Conservation (phyloP, 202 grass and related monocot genomes). For the Saccharum hybrid region DNA sequence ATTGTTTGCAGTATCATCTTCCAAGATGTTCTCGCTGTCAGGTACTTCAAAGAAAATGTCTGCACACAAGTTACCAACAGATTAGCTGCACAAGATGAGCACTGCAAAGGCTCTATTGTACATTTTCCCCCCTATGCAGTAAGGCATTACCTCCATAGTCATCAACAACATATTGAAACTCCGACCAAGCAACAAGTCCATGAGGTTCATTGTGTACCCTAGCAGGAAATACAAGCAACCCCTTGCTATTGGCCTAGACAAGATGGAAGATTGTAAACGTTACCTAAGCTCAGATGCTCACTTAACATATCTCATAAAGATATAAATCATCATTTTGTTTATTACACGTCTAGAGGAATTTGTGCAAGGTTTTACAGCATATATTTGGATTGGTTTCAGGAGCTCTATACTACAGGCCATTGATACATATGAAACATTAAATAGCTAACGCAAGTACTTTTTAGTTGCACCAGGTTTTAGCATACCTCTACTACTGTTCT, state of each 20-base stretch:
- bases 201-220: constrained; percentile 91
- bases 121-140: neutral
- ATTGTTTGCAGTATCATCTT: constrained; percentile 69
- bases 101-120: constrained; percentile 9
- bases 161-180: constrained; percentile 85
- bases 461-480: constrained; percentile 49
- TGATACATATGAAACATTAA: neutral
- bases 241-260: constrained; percentile 88
- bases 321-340: constrained; percentile 17
- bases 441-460: constrained; percentile 3
- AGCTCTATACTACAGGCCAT: constrained; percentile 3
- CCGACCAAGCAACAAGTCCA: constrained; percentile 77
- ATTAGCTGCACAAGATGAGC: constrained; percentile 31
- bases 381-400: constrained; percentile 1
- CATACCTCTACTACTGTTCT: constrained; percentile 91
- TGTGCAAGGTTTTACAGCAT: constrained; percentile 20
- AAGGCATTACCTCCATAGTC: constrained; percentile 87
- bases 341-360: constrained; percentile 5
- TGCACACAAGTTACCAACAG: constrained; percentile 47
- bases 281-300: constrained; percentile 15
- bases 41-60: constrained; percentile 94
- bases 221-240: constrained; percentile 86
- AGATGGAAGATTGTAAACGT: constrained; percentile 30
- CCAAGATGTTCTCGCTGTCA: constrained; percentile 71
- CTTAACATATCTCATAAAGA: constrained; percentile 7